Base-by-base conservation (phyloP, 1,139 yeast genomes). In the Pichia sp. region DNA sequence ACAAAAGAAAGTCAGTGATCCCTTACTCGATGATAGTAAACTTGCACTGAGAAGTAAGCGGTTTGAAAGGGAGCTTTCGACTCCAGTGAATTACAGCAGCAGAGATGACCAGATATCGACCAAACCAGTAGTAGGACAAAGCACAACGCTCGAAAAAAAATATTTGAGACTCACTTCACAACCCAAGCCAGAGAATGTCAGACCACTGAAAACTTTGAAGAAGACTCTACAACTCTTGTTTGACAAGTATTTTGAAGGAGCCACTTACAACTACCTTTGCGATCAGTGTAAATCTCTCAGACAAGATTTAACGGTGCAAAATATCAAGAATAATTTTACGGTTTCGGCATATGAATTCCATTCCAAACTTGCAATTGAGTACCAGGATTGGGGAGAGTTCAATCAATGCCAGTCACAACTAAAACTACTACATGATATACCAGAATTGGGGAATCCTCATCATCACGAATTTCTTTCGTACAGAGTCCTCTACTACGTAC, bases 291-390 rank as follows among this genome's bases (percentile, higher is more conserved):
- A 88, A 58, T 83, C 96, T 0, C 69, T 91, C 44, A 67, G 98
- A 48, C 98, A 91, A 58, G 98, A 91, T 60, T 62, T 91, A 47
- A 84, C 94, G 5, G 97, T 91, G 8, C 98, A 91, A 59, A 85
- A 84, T 55, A 79, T 91, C 32, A 81, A 79, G 51, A 77, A 78
- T 52, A 80, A 74, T 32, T 84, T 91, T 52, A 74, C 96, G 0
- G 74, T 86, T 10, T 55, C 62, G 37, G 95, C 87, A 0, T 91
- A 91, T 57, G 94, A 86, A 57, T 70, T 77, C 3, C 94, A 91
- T 58, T 94, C 94, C 6, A 72, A 87, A 33, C 66, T 88, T n/a
- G 94, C 97, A 0, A 68, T 91, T 27, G 82, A 78, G 47, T 77
- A 81, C 53, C 69, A 74, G 33, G 98, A 91, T 57, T 60, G 88